phyloP scores from a whole-genome alignment of 805 yeast genomes.

The Blastobotrys mokoenaii region DNA sequence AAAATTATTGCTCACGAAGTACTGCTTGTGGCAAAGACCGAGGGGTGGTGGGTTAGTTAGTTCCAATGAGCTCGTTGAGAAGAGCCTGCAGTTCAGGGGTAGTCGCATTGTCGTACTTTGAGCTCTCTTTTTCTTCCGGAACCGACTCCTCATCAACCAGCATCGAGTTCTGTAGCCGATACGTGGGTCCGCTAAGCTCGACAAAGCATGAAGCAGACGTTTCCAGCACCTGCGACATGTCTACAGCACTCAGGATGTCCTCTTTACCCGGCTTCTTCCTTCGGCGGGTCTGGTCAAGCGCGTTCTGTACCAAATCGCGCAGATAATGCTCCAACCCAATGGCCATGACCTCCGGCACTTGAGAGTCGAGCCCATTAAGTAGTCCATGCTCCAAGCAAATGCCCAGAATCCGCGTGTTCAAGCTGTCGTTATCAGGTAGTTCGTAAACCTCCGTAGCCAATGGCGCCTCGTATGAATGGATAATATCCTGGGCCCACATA shows the following conservation, averaged over 20 bases:
- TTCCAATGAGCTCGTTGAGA: conserved; percentile 1
- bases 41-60: too few relatives aligned
- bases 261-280: conserved; percentile 39
- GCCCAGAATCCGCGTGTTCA: conserved; percentile 66
- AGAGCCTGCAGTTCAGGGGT: conserved; percentile 2
- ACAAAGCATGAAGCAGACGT: conserved; percentile 29
- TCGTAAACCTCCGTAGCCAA: conserved; percentile 70
- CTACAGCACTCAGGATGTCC: conserved; percentile 29
- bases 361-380: conserved; percentile 69
- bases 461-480: conserved; percentile 76
- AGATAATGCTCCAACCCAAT: conserved; percentile 80
- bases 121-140: not conserved
- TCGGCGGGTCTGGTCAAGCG: conserved; percentile 63
- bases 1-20: too few relatives aligned
- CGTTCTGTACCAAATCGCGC: conserved; percentile 62
- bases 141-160: conserved; percentile 29
- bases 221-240: conserved; percentile 26
- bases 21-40: too few relatives aligned
- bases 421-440: conserved; percentile 67
- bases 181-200: conserved; percentile 29
- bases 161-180: conserved; percentile 26
- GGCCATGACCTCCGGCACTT: conserved; percentile 65
- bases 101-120: not conserved
- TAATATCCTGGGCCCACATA: conserved; percentile 89
- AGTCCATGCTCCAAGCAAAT: conserved; percentile 86